Evolutionary conservation across 768 basidiomycete species (phyloP).

Genomic region (Gloeophyllum trabeum): DNA sequence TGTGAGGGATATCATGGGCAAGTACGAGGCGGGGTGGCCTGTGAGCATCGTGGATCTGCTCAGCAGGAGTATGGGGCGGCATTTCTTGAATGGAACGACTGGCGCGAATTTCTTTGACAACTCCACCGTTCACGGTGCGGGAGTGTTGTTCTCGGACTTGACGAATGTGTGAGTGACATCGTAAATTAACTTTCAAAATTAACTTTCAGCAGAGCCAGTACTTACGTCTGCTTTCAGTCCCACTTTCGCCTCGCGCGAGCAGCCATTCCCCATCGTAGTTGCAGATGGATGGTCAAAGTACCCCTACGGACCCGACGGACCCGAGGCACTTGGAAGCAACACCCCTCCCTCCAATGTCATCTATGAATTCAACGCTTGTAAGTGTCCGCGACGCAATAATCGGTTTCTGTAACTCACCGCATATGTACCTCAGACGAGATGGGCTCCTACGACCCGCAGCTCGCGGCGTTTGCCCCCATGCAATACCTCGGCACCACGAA

Average conservation of each 20-base stretch:
- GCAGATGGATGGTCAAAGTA: no score
- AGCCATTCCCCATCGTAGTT: conserved; percentile 30
- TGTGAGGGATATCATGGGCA: conserved; percentile 20
- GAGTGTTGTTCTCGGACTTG: conserved; percentile 2
- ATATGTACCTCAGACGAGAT: conserved; percentile 18
- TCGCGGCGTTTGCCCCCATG: conserved; percentile 60
- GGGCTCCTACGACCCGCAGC: conserved; percentile 62
- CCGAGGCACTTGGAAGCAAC: conserved; percentile 13
- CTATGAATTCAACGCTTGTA: conserved; percentile 23
- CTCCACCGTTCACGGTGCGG: conserved; percentile 51
- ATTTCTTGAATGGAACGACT: conserved; percentile 61
- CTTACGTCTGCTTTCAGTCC: conserved; percentile 12
- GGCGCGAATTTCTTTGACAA: conserved; percentile 49
- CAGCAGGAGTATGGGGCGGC: conserved; percentile 55
- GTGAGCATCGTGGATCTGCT: conserved; percentile 46
- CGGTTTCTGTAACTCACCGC: neutral
- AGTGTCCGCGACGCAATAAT: neutral
- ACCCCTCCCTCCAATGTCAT: conserved; percentile 21
- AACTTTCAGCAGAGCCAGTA: neutral
- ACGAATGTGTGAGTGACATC: neutral
- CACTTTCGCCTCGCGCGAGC: conserved; percentile 19
- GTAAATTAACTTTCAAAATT: conserved; percentile 9
- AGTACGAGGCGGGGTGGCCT: conserved; percentile 42
- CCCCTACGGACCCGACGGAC: conserved; percentile 11
- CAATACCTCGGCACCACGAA: conserved; percentile 54